Evolutionary conservation across 2,329 filamentous ascomycete genomes (phyloP).

Genomic region (Claviceps spartinae): DNA sequence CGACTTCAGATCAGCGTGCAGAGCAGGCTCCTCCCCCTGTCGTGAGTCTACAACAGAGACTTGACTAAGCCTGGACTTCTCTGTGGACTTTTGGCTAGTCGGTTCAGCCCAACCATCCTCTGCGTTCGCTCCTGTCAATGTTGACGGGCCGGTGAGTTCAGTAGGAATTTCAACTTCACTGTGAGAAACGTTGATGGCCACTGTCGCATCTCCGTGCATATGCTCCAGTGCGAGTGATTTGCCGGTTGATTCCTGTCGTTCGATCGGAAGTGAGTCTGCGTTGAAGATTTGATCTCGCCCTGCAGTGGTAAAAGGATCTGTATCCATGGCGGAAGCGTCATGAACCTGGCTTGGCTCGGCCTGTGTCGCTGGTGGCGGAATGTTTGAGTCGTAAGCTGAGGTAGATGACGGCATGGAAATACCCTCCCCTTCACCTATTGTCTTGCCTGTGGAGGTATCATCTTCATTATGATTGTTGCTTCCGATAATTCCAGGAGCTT

Average conservation of each 20-base stretch:
- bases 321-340: not conserved
- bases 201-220: slow-evolving; percentile 8
- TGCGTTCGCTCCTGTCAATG: slow-evolving; percentile 14
- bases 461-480: slow-evolving; percentile 8
- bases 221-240: not conserved
- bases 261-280: not conserved
- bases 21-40: not conserved
- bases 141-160: not conserved
- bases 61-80: slow-evolving; percentile 15
- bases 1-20: not conserved
- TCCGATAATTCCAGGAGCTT: slow-evolving; percentile 3
- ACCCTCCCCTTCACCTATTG: slow-evolving; percentile 28
- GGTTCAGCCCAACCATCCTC: not conserved
- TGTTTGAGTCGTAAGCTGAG: not conserved
- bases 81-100: slow-evolving; percentile 13
- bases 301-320: not conserved
- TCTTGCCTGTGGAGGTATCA: slow-evolving; percentile 23
- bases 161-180: not conserved
- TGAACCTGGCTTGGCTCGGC: not conserved
- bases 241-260: not conserved
- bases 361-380: not conserved
- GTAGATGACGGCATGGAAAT: slow-evolving; percentile 9
- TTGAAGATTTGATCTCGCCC: not conserved
- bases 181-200: too few relatives aligned
- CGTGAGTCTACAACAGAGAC: slow-evolving; percentile 3